Conservation (phyloP, 805 yeast species). For the Alloascoidea africana region DNA sequence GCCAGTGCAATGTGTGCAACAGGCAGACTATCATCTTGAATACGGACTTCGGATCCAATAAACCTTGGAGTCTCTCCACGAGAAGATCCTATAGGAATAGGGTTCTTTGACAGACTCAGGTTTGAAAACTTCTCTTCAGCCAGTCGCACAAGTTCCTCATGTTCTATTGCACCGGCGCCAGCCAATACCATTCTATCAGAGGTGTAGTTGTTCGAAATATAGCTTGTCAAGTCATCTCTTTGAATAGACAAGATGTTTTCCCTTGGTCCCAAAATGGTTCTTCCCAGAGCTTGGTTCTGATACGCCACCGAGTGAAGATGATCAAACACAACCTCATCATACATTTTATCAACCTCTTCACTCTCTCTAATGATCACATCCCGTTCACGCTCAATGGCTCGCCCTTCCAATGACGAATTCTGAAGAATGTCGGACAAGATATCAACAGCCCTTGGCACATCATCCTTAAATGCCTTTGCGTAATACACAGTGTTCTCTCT, state of each 20-base stretch:
- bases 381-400: slow-evolving; percentile 89
- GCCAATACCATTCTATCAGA: slow-evolving; percentile 98
- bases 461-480: slow-evolving; percentile 71
- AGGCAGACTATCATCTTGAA: slow-evolving; percentile 72
- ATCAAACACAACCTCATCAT: slow-evolving; percentile 96
- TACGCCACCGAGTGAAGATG: slow-evolving; percentile 88
- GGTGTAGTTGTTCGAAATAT: slow-evolving; percentile 75
- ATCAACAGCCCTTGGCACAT: slow-evolving; percentile 76
- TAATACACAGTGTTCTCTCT: slow-evolving; percentile 96
- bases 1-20: slow-evolving; percentile 86
- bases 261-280: slow-evolving; percentile 92
- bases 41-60: slow-evolving; percentile 72
- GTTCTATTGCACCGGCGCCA: slow-evolving; percentile 87
- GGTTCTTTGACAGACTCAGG: slow-evolving; percentile 30
- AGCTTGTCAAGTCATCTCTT: slow-evolving; percentile 59
- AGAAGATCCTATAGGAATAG: slow-evolving; percentile 57
- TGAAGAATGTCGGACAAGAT: slow-evolving; percentile 84
- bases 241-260: slow-evolving; percentile 73
- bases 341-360: slow-evolving; percentile 96
- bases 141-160: slow-evolving; percentile 60
- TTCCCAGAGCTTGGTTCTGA: slow-evolving; percentile 84
- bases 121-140: slow-evolving; percentile 59
- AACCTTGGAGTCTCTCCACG: slow-evolving; percentile 69
- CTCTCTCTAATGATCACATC: slow-evolving; percentile 93
- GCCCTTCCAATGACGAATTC: slow-evolving; percentile 62